phyloP scores from a whole-genome alignment of 1,284 basidiomycete species.

The Pyrrhoderma noxium region DNA sequence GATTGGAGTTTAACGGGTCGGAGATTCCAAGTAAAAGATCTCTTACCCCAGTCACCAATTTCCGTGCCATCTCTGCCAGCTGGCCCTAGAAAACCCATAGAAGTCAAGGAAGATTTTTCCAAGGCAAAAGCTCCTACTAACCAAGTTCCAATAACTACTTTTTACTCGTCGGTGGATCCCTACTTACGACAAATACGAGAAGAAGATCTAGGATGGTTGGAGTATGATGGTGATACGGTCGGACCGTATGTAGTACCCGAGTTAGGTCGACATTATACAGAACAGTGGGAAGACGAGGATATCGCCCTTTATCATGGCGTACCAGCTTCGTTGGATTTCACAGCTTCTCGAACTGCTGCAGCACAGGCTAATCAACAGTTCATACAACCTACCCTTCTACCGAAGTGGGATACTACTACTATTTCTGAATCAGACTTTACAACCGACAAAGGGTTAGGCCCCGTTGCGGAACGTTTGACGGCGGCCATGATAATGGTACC shows the following conservation, averaged over 20 bases:
- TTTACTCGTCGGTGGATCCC: slow-evolving; percentile 80
- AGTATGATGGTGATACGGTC: slow-evolving; percentile 80
- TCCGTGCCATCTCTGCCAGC: slow-evolving; percentile 38
- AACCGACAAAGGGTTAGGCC: slow-evolving; percentile 69
- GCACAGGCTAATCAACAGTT: slow-evolving; percentile 22
- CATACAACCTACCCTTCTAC: slow-evolving; percentile 34
- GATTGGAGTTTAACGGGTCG: slow-evolving; percentile 51
- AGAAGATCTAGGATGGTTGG: slow-evolving; percentile 86
- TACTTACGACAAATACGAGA: slow-evolving; percentile 82
- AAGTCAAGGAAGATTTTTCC: slow-evolving; percentile 83
- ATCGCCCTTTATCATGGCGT: slow-evolving; percentile 41
- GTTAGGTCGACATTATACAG: slow-evolving; percentile 82
- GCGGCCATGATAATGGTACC: slow-evolving; percentile 44
- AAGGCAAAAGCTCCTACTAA: slow-evolving; percentile 63
- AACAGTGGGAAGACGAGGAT: slow-evolving; percentile 92
- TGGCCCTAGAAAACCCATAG: slow-evolving; percentile 72
- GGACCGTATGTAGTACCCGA: slow-evolving; percentile 83
- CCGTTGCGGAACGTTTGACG: slow-evolving; percentile 70
- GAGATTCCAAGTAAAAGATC: slow-evolving; percentile 30
- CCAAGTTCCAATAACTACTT: slow-evolving; percentile 63
- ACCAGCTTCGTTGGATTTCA: slow-evolving; percentile 33
- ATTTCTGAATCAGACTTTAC: slow-evolving; percentile 55
- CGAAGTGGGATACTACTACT: slow-evolving; percentile 69
- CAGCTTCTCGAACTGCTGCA: slow-evolving; percentile 26
- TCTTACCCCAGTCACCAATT: slow-evolving; percentile 58